Evolutionary conservation across 2,329 filamentous ascomycete species (phyloP).

Genomic region (Diaporthe caulivora): DNA sequence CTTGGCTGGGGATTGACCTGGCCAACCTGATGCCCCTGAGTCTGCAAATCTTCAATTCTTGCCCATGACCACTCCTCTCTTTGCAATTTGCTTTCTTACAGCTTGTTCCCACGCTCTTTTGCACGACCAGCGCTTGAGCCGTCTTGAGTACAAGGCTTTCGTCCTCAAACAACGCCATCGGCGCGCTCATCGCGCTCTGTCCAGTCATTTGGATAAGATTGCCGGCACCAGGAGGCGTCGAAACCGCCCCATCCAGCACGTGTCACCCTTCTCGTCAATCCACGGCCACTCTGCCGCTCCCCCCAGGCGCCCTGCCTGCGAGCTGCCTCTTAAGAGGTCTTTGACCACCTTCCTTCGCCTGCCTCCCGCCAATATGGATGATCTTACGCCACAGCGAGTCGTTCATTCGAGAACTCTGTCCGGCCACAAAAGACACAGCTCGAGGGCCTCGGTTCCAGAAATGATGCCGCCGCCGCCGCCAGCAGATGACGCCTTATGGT

Average conservation of each 20-base stretch:
- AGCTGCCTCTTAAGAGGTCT: slow-evolving; percentile 31
- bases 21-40: slow-evolving; percentile 35
- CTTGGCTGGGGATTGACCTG: slow-evolving; percentile 34
- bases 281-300: not conserved
- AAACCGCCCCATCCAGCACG: slow-evolving; percentile 41
- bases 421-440: slow-evolving; percentile 30
- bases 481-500: slow-evolving; percentile 48
- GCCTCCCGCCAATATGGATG: slow-evolving; percentile 44
- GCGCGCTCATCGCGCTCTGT: slow-evolving; percentile 50
- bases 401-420: slow-evolving; percentile 34
- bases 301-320: slow-evolving; percentile 5
- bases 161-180: slow-evolving; percentile 55
- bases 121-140: slow-evolving; percentile 57
- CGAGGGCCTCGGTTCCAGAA: slow-evolving; percentile 48
- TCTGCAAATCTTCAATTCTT: slow-evolving; percentile 37
- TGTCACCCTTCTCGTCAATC: slow-evolving; percentile 37
- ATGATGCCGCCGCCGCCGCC: slow-evolving; percentile 54
- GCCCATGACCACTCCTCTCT: slow-evolving; percentile 58
- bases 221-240: slow-evolving; percentile 44
- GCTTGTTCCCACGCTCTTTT: slow-evolving; percentile 59
- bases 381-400: slow-evolving; percentile 40
- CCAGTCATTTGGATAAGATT: slow-evolving; percentile 53
- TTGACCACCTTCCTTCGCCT: slow-evolving; percentile 42
- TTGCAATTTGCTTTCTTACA: slow-evolving; percentile 58
- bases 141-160: slow-evolving; percentile 54